Base-by-base conservation (phyloP, 352 stramenopile genomes). In the Blastocystis sp. region DNA sequence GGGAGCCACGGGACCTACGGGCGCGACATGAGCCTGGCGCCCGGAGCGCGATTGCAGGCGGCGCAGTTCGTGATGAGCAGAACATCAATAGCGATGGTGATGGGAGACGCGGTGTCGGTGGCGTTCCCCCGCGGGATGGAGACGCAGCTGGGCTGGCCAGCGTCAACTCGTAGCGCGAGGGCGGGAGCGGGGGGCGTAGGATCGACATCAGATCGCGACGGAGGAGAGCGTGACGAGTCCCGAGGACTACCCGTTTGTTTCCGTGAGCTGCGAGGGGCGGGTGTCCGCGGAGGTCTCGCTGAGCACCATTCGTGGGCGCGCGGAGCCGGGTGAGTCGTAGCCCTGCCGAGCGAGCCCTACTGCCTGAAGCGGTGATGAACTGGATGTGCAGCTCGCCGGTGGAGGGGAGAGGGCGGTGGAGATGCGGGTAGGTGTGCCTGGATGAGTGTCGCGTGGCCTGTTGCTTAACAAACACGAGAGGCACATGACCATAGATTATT, bases 381-480 rank as follows among this genome's bases (percentile, higher is more conserved):
- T 84, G 74, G 74, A 14, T 41, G 59, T 84, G 74, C 43, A 17
- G 28, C 19, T 41, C 43, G 41, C 74, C 74, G n/a, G 10, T 43
- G 38, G 48, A 66, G 23, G n/a, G n/a, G n/a, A 34, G 45, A 7
- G 34, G n/a, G 34, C 41, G 34, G 74, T 84, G 19, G 19, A 52
- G n/a, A 84, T 84, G 74, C 59, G 74, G n/a, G 48, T 84, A 53
- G 74, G 74, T 84, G 74, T 84, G 74, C 23, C 41, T 84, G 60
- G 66, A 23, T 69, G n/a, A 84, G 69, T 69, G 5, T 56, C 23
- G 41, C 21, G 34, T 74, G 64, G 34, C 17, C 5, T 69, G 53
- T 84, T 84, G 38, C 2, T 70, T 62, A 4, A 17, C 11, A 59
- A 62, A 84, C 7, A 23, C 34, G 34, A 41, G 9, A 77, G 7